phyloP scores from a whole-genome alignment of 2,329 filamentous ascomycete species.

The Septoria linicola region DNA sequence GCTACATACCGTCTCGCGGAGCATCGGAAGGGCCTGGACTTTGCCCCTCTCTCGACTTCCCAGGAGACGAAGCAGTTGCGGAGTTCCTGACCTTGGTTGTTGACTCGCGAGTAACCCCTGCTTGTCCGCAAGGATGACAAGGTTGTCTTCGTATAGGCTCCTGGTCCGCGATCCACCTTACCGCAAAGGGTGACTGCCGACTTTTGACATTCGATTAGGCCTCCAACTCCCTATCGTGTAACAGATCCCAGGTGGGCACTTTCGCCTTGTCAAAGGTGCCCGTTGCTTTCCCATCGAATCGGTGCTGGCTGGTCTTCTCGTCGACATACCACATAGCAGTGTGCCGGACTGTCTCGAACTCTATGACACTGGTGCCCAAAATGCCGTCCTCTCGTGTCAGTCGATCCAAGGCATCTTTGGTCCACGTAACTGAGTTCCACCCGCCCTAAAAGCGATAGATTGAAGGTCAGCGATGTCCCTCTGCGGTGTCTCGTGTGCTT shows the following conservation, averaged over 20 bases:
- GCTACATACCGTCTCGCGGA: background rate
- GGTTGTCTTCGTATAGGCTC: slow-evolving; percentile 6
- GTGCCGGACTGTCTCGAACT: slow-evolving; percentile 9
- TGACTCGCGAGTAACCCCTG: background rate
- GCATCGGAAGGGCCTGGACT: background rate
- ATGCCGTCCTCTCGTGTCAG: slow-evolving; percentile 6
- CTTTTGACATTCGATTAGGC: background rate
- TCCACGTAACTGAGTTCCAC: slow-evolving; percentile 11
- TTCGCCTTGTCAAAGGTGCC: slow-evolving; percentile 10
- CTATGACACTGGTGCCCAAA: slow-evolving; percentile 5
- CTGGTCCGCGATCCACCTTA: slow-evolving; percentile 6
- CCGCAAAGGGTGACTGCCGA: background rate
- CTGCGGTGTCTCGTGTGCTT: no score
- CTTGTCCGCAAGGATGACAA: slow-evolving; percentile 4
- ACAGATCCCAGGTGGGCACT: slow-evolving; percentile 14
- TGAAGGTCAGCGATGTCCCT: no score
- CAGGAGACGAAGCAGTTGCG: background rate
- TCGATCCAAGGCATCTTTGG: slow-evolving; percentile 8
- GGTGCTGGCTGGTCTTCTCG: slow-evolving; percentile 7
- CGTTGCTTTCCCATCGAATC: slow-evolving; percentile 9
- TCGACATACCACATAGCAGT: slow-evolving; percentile 11
- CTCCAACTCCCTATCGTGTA: slow-evolving; percentile 10
- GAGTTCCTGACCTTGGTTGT: slow-evolving; percentile 11
- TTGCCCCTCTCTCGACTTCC: background rate
- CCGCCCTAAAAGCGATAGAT: no score